Base-by-base conservation (phyloP, 2,329 filamentous ascomycete species). In the Fusarium liriodendri region DNA sequence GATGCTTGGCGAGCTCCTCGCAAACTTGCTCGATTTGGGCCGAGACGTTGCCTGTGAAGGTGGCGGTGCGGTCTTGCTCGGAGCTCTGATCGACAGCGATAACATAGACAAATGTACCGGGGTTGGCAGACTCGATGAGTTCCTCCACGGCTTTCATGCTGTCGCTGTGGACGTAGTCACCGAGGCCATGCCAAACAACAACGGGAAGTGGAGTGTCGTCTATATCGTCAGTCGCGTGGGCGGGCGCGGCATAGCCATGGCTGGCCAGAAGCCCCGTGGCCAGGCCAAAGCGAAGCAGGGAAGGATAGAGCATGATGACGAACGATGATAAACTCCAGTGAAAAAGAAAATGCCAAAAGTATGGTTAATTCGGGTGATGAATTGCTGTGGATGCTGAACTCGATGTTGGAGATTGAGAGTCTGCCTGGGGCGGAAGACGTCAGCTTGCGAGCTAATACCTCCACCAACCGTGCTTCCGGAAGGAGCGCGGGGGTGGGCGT, bases 31-130 rank as follows among this genome's bases (percentile, higher is more conserved):
- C 88, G 67, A 98, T 82, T 84, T 98, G 96, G 59, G 88, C 86
- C 3, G 93, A 95, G 6, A 98, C 85, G 83, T 98, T 97, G 81
- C 97, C 97, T 79, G 97, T 90, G 87, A 98, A 99, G 73, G 94
- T 96, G 33, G 94, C 94, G 64, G 90, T 90, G 58, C 93, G 92
- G 87, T 99, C 97, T 75, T 85, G 86, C 71, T 84, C 86, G 62
- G 90, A 86, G 78, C 92, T 89, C 76, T 90, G 88, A 81, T 89
- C 91, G 20, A 98, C 86, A 16, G 90, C 90, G 80, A 98, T 90
- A 75, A 92, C 89, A 86, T 98, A 93, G 25, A 97, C 91, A 78
- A 94, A 92, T 18, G 95, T 98, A 69, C 94, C 95, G 0, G 95
- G 95, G 83, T 98, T 90, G 66, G 91, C 86, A 59, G 89, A 83